A percentile compares a stretch with the other conserved stretches of the same genome.
Conservation (phyloP, 306 rosid species). For the Lathyrus sativus region DNA sequence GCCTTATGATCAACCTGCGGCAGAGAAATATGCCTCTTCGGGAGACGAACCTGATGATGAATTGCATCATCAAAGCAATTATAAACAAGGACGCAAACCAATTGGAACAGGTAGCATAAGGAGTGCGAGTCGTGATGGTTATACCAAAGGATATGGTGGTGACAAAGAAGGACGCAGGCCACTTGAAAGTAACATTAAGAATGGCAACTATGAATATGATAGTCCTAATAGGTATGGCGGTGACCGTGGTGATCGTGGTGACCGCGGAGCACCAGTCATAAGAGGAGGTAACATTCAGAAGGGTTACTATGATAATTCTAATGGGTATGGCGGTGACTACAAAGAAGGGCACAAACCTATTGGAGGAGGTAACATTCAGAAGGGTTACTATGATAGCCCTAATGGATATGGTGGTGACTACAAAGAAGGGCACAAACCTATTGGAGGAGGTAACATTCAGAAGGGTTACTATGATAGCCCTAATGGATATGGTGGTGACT, state of each 20-base stretch:
- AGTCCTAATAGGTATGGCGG: not conserved
- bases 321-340: constrained; percentile 4
- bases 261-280: not conserved
- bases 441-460: not conserved
- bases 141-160: constrained; percentile 8
- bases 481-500: constrained; percentile 12
- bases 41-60: constrained; percentile 18
- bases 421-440: constrained; percentile 29
- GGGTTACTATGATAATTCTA: not conserved
- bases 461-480: constrained; percentile 5
- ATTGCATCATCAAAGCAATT: not conserved
- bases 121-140: not conserved
- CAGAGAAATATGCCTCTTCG: constrained; percentile 33
- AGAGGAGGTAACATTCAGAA: not conserved
- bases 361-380: not conserved
- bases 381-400: constrained; percentile 1
- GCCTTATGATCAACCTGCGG: constrained; percentile 6
- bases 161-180: constrained; percentile 32
- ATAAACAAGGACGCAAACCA: constrained; percentile 29
- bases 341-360: constrained; percentile 21
- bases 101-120: constrained; percentile 24
- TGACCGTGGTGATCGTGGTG: constrained; percentile 1
- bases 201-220: constrained; percentile 3
- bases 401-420: constrained; percentile 20
- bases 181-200: constrained; percentile 2